phyloP scores from a whole-genome alignment of 805 yeast genomes.

The Candida chauliodis region DNA sequence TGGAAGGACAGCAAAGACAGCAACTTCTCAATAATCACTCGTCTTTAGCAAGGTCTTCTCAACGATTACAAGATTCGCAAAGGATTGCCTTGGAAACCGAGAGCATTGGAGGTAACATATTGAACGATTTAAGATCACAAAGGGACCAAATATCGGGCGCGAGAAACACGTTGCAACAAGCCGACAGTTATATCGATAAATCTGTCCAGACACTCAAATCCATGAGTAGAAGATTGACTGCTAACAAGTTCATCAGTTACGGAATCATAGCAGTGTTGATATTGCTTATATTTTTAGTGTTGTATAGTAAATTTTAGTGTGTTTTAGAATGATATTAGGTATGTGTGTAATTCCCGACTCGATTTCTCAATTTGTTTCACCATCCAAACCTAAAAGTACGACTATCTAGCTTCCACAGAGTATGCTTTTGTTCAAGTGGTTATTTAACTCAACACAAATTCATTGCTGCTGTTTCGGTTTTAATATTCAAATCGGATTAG shows the following conservation, averaged over 20 bases:
- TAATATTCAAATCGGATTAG: too few species aligned
- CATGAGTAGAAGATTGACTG: conserved; percentile 91
- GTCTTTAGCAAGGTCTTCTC: conserved; percentile 76
- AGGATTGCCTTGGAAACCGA: conserved; percentile 92
- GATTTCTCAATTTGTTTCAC: too few species aligned
- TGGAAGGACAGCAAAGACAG: conserved; percentile 69
- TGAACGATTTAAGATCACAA: conserved; percentile 86
- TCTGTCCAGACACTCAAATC: conserved; percentile 79
- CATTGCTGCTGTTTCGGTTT: too few species aligned
- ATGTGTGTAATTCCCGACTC: neutral
- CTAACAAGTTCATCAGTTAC: conserved; percentile 84
- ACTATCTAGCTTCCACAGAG: too few species aligned
- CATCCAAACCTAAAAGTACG: too few species aligned
- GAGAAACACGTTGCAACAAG: conserved; percentile 80
- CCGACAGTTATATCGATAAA: conserved; percentile 90
- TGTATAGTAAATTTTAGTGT: conserved; percentile 66
- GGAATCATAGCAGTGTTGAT: conserved; percentile 88
- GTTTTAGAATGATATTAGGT: conserved; percentile 34
- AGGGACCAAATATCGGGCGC: conserved; percentile 88
- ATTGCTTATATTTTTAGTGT: conserved; percentile 73
- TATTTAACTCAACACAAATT: too few species aligned
- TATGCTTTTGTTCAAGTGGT: too few species aligned
- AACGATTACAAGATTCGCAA: conserved; percentile 81
- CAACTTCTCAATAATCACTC: conserved; percentile 75
- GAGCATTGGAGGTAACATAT: conserved; percentile 81